Percentiles rank a stretch among this genome's conserved stretches.
These are phyloP conservation scores for Prinsepia uniflora DNA, from an alignment of 306 rosid species.

Conservation along the genomic window DNA sequence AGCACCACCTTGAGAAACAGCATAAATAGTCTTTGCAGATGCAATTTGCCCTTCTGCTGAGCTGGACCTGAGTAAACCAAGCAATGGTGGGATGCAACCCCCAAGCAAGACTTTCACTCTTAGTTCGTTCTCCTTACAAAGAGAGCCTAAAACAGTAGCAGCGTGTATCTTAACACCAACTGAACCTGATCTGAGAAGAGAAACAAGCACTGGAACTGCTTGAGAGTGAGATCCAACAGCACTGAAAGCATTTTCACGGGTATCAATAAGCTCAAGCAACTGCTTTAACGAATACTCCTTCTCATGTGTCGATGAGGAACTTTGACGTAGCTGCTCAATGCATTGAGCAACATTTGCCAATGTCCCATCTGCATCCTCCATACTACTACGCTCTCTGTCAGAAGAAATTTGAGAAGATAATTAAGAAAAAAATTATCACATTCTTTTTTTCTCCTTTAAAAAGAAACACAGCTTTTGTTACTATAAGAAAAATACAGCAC, in stretches of 20 bases:
- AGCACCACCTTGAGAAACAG: constrained; percentile 94
- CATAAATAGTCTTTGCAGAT: constrained; percentile 89
- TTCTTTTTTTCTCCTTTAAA: background rate
- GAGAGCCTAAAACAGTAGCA: constrained; percentile 87
- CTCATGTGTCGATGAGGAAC: constrained; percentile 70
- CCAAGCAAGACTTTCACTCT: constrained; percentile 98
- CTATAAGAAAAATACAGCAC: background rate
- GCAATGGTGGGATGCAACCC: constrained; percentile 98
- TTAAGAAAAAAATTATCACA: constrained; percentile 9
- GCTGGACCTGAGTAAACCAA: constrained; percentile 90
- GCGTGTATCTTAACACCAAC: constrained; percentile 94
- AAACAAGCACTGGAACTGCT: constrained; percentile 98
- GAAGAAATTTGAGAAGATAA: constrained; percentile 28
- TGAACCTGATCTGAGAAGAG: constrained; percentile 95
- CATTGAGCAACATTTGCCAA: constrained; percentile 99
- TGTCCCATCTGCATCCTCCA: constrained; percentile 99
- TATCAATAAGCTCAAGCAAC: constrained; percentile 76
- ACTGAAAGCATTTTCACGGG: constrained; percentile 93
- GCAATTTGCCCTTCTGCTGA: constrained; percentile 88
- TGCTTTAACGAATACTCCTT: constrained; percentile 87
- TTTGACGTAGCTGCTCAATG: constrained; percentile 95
- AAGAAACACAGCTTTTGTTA: background rate
- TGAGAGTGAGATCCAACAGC: constrained; percentile 99
- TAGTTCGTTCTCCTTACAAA: constrained; percentile 93
- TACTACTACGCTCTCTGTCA: constrained; percentile 87